phyloP scores from a whole-genome alignment of 176 grass and related monocot species.

The Puccinellia tenuiflora region DNA sequence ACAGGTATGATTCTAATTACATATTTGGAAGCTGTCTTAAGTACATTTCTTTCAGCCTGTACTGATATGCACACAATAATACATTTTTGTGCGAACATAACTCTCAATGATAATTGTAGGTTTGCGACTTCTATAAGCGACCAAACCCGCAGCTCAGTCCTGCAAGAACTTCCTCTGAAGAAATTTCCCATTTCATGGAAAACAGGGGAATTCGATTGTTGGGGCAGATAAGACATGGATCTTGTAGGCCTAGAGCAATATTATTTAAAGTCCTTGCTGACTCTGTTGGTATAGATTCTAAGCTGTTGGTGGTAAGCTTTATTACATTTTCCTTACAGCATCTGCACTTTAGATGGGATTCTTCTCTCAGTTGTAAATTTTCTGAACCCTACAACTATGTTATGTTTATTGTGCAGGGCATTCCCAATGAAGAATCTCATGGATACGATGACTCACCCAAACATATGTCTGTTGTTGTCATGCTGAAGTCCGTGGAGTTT shows the following conservation, averaged over 20 bases:
- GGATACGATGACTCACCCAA: slow-evolving; percentile 78
- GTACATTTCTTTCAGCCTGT: slow-evolving; percentile 12
- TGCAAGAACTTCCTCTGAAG: slow-evolving; percentile 71
- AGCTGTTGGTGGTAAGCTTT: slow-evolving; percentile 79
- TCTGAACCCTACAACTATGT: slow-evolving; percentile 12
- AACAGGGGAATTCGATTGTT: slow-evolving; percentile 77
- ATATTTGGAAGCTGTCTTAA: neutral
- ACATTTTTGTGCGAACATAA: neutral
- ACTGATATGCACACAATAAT: neutral
- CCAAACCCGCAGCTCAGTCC: slow-evolving; percentile 75
- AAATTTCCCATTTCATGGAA: slow-evolving; percentile 76
- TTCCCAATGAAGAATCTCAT: slow-evolving; percentile 73
- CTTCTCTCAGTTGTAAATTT: slow-evolving; percentile 25
- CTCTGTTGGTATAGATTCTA: slow-evolving; percentile 80
- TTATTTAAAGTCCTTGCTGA: slow-evolving; percentile 97
- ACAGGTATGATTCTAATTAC: neutral
- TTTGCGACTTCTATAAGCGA: slow-evolving; percentile 87
- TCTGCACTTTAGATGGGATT: slow-evolving; percentile 22
- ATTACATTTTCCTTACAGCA: slow-evolving; percentile 21
- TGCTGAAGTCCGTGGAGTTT: slow-evolving; percentile 63
- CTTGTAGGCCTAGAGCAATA: slow-evolving; percentile 85
- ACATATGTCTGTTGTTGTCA: slow-evolving; percentile 82
- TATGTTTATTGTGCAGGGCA: slow-evolving; percentile 58
- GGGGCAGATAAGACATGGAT: slow-evolving; percentile 96
- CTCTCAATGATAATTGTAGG: slow-evolving; percentile 48